Base-by-base conservation (phyloP, 139 green algal species). In the Chlamydomonas sp. region DNA sequence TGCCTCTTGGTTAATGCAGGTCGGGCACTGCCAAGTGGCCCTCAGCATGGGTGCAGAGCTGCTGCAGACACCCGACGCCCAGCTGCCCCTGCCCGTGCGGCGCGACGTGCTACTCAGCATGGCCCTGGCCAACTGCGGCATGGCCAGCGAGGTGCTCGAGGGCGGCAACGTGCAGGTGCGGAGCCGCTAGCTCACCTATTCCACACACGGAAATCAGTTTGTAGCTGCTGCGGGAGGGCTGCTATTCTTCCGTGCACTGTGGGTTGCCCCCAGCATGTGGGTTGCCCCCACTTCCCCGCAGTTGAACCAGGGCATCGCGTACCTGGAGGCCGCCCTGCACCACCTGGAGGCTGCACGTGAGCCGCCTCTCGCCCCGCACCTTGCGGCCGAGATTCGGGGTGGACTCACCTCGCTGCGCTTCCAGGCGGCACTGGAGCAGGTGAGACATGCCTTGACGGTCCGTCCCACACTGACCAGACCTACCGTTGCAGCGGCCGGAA, bases 321-420 rank as follows among this genome's bases (percentile, higher is more conserved):
- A 87, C 63, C 84, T 97, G 85, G 92, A 95, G 79, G 94, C 95
- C 63, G 95, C 95, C 7, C 77, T 95, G 64, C 62, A 86, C 62
- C 82, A 92, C 15, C 90, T 97, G 17, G 60, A 85, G 5, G 63
- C 90, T 31, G 87, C 82, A 3, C 90, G 89, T 0, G 63, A 71
- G 15, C 80, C 80, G 0, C 57, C 83, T 16, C 76, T 96, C 58
- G 93, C 95, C 6, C 90, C 91, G 4, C 60, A 64, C 5, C 90
- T 97, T 71, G 81, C 88, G 16, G 67, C 67, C 0, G 86, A 96
- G 64, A 96, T 97, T 3, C 61, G 79, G 16, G 60, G 84, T 1
- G 89, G 90, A 66, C 89, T 97, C 17, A 78, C 68, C 0, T 85
- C 94, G 1, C 84, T 96, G 5, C 64, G 69, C 5, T 60, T 80